Conservation (phyloP, 805 yeast genomes). For the Barnettozyma pratensis region DNA sequence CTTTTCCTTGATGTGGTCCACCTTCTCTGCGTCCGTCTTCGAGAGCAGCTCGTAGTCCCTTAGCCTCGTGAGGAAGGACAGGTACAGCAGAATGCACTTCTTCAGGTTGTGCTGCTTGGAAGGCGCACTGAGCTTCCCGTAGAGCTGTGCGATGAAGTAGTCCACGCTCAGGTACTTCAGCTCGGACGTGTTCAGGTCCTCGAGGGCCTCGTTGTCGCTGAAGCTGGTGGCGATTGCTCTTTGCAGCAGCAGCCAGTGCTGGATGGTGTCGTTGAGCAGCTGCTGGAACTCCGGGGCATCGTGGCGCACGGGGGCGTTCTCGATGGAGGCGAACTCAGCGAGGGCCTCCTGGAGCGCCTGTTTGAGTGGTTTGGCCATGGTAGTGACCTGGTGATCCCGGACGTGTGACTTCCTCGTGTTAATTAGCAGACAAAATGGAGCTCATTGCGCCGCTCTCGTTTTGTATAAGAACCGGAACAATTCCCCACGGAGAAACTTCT, state of each 20-base stretch:
- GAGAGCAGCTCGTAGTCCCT: conserved; percentile 41
- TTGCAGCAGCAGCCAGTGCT: conserved; percentile 40
- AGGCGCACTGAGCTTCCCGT: conserved; percentile 25
- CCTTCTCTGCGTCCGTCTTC: conserved; percentile 30
- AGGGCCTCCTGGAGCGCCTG: conserved; percentile 3
- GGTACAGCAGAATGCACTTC: conserved; percentile 37
- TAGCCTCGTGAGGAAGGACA: conserved; percentile 41
- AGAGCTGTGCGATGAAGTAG: conserved; percentile 47
- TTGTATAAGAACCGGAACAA: neutral
- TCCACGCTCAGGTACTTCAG: conserved; percentile 56
- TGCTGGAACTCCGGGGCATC: conserved; percentile 40
- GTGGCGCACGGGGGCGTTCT: conserved; percentile 28
- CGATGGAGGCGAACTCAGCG: neutral
- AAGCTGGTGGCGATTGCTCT: conserved; percentile 43
- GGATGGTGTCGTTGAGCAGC: conserved; percentile 31
- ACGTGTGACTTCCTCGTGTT: neutral
- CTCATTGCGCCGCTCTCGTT: neutral
- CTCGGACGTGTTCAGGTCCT: conserved; percentile 62
- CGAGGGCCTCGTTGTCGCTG: conserved; percentile 65
- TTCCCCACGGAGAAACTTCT: neutral
- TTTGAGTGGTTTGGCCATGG: conserved; percentile 3
- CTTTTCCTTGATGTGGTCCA: conserved; percentile 29
- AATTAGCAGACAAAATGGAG: neutral
- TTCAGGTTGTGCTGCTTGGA: conserved; percentile 31
- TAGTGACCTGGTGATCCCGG: neutral